Evolutionary conservation across 306 rosid genomes (phyloP).

Genomic region (Vigna reflexopilosa): DNA sequence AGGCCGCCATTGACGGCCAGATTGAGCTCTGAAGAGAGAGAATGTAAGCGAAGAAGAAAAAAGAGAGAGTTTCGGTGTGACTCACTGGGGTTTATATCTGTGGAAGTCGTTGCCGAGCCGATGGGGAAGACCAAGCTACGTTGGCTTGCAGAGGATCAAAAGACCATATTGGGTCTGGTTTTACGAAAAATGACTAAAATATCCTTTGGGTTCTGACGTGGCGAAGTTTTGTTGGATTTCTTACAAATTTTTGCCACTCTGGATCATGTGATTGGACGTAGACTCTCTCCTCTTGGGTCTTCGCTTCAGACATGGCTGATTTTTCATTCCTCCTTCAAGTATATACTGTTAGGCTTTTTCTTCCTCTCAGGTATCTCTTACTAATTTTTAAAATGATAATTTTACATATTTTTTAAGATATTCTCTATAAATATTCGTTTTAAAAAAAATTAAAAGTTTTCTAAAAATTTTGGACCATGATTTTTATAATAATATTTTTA

Average conservation of each 20-base stretch:
- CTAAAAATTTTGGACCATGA: too few species aligned
- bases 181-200: background rate
- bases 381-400: too few species aligned
- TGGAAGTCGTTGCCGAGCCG: constrained; percentile 36
- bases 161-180: constrained; percentile 22
- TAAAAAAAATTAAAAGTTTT: too few species aligned
- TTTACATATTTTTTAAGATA: too few species aligned
- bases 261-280: constrained; percentile 24
- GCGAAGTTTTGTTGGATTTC: background rate
- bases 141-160: background rate
- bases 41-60: constrained; percentile 24
- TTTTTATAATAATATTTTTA: too few species aligned
- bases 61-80: constrained; percentile 1
- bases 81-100: constrained; percentile 43
- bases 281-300: constrained; percentile 28
- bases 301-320: constrained; percentile 16
- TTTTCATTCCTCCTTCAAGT: background rate
- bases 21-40: constrained; percentile 48
- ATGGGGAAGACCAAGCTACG: constrained; percentile 20
- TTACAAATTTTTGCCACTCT: constrained; percentile 2
- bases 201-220: background rate
- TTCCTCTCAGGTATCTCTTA: too few species aligned
- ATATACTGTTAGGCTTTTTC: too few species aligned
- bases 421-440: too few species aligned
- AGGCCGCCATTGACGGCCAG: constrained; percentile 94